Percentiles rank a stretch among this genome's conserved stretches.
These are phyloP conservation scores for Fusarium sp. DNA, from an alignment of 2,329 filamentous ascomycete species.

Conservation along the genomic window DNA sequence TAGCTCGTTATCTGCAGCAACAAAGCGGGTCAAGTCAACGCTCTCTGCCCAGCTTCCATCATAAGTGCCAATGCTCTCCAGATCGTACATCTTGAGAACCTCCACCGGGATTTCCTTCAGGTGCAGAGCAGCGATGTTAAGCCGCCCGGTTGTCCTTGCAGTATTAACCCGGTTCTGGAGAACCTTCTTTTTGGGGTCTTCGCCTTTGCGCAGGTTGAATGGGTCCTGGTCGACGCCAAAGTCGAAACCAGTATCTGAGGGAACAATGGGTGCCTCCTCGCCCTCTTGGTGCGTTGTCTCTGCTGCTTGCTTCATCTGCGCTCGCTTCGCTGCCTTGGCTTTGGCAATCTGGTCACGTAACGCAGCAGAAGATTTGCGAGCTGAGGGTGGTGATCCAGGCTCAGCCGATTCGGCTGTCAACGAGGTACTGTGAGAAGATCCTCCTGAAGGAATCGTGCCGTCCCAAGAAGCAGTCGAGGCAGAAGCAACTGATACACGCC, in stretches of 20 bases:
- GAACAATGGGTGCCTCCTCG: constrained; percentile 56
- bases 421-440: constrained; percentile 30
- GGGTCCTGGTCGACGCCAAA: constrained; percentile 69
- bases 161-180: constrained; percentile 78
- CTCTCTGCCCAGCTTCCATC: constrained; percentile 88
- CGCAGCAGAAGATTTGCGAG: constrained; percentile 79
- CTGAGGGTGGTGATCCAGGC: constrained; percentile 45
- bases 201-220: constrained; percentile 75
- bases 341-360: constrained; percentile 93
- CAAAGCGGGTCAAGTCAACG: constrained; percentile 85
- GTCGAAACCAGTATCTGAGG: constrained; percentile 59
- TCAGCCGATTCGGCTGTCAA: constrained; percentile 30
- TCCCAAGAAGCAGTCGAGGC: constrained; percentile 47
- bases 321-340: constrained; percentile 84
- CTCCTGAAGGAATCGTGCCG: constrained; percentile 48
- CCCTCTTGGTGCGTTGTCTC: constrained; percentile 23
- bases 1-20: constrained; percentile 92
- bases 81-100: constrained; percentile 91
- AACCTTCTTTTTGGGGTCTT: constrained; percentile 72
- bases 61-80: constrained; percentile 73
- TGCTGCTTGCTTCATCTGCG: constrained; percentile 57
- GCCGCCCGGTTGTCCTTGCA: constrained; percentile 80
- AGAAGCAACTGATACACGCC: constrained; percentile 36
- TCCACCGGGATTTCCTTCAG: constrained; percentile 84
- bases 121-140: constrained; percentile 90